These are phyloP conservation scores for Coemansia asiatica DNA, from an alignment of 192 early-diverging fungal genomes.

Conservation along the genomic window DNA sequence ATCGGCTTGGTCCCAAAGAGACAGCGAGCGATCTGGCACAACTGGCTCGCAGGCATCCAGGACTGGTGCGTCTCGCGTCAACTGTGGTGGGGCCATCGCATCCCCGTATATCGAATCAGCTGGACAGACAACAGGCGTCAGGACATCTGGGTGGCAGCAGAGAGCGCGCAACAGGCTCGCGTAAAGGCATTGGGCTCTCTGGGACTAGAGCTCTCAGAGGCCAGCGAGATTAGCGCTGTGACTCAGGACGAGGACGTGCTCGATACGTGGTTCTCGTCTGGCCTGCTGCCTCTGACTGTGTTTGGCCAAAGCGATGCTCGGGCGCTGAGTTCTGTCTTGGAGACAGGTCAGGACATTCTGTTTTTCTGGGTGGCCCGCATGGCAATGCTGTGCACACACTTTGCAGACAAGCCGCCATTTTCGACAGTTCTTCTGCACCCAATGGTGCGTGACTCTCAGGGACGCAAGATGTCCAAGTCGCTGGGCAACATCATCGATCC, in stretches of 20 bases:
- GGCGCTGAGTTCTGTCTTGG: conserved; percentile 74
- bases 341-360: conserved; percentile 95
- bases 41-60: conserved; percentile 84
- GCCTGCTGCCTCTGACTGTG: conserved; percentile 82
- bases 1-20: conserved; percentile 71
- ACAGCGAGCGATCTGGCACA: conserved; percentile 80
- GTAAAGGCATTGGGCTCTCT: conserved; percentile 30
- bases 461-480: conserved; percentile 84
- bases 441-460: conserved; percentile 73
- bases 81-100: conserved; percentile 97
- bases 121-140: conserved; percentile 40
- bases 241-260: conserved; percentile 82
- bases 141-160: conserved; percentile 43
- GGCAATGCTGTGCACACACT: conserved; percentile 90
- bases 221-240: background rate
- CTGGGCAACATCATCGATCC: conserved; percentile 80
- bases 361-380: conserved; percentile 99
- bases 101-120: conserved; percentile 82
- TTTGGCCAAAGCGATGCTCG: conserved; percentile 49
- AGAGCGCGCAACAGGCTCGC: conserved; percentile 26
- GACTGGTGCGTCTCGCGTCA: conserved; percentile 99
- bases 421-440: conserved; percentile 88
- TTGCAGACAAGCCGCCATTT: conserved; percentile 81
- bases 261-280: conserved; percentile 98
- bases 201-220: background rate